phyloP scores from a whole-genome alignment of 176 grass and related monocot genomes.

The Aegilops sharonensis region DNA sequence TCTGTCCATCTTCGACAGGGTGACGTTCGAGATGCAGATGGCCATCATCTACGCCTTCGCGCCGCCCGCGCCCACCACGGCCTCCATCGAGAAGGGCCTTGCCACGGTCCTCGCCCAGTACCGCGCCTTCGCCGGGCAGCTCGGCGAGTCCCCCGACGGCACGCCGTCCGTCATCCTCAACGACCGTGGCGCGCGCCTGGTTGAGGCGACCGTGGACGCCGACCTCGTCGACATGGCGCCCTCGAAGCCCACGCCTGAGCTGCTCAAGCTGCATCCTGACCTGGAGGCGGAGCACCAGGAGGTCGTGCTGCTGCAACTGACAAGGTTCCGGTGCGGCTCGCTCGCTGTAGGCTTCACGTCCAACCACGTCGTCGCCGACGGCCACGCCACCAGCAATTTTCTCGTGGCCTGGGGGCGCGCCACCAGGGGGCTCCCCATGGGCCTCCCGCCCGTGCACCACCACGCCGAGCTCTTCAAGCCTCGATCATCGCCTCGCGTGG shows the following conservation, averaged over 20 bases:
- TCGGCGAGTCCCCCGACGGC: constrained; percentile 34
- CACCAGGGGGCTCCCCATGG: not conserved
- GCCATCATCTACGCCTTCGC: constrained; percentile 65
- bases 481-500: not conserved
- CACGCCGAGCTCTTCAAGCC: not conserved
- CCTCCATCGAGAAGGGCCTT: constrained; percentile 44
- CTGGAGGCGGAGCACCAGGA: not conserved
- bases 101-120: constrained; percentile 37
- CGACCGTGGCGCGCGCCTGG: not conserved
- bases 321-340: constrained; percentile 7
- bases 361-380: constrained; percentile 4
- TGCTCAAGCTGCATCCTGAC: constrained; percentile 3
- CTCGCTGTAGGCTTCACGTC: constrained; percentile 8
- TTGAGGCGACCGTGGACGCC: not conserved
- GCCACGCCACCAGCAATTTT: not conserved
- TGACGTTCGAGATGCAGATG: constrained; percentile 50
- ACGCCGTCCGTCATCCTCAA: not conserved
- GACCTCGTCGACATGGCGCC: not conserved
- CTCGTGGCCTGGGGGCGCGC: not conserved
- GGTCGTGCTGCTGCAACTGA: constrained; percentile 22
- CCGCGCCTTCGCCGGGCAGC: constrained; percentile 48
- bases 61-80: constrained; percentile 56
- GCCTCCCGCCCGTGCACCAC: not conserved
- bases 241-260: not conserved
- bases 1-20: constrained; percentile 62